Evolutionary conservation across 345 rosid genomes (phyloP).

Genomic region (Citrus unshiu): DNA sequence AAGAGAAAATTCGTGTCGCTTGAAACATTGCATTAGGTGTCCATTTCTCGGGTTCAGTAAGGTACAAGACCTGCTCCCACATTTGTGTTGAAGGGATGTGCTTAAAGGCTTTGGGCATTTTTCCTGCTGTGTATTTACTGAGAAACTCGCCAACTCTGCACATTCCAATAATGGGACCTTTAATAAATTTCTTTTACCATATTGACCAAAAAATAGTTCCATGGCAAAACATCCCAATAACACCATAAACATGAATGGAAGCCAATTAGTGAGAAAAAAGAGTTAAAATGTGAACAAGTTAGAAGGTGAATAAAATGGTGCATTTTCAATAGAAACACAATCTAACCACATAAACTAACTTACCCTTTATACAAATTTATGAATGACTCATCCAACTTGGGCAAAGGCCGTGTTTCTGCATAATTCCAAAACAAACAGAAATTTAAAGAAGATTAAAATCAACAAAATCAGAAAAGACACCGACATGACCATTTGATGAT

Average conservation of each 20-base stretch:
- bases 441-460: not conserved
- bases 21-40: conserved; percentile 90
- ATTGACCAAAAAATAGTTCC: not conserved
- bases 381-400: conserved; percentile 63
- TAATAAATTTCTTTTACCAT: not conserved
- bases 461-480: not conserved
- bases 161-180: not conserved
- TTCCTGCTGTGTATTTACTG: conserved; percentile 76
- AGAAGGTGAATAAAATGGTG: not conserved
- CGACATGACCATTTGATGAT: not conserved
- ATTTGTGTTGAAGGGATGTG: conserved; percentile 63
- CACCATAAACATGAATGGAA: not conserved
- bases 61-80: conserved; percentile 86
- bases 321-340: not conserved
- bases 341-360: not conserved
- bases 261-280: not conserved
- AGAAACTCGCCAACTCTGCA: conserved; percentile 78
- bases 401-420: conserved; percentile 67
- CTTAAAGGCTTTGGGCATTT: conserved; percentile 84
- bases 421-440: conserved; percentile 4
- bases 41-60: conserved; percentile 96
- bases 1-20: conserved; percentile 83
- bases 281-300: not conserved
- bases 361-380: conserved; percentile 77
- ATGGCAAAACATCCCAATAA: not conserved